Base-by-base conservation (phyloP, 495 filamentous ascomycete species). In the Trypethelium eluteriae region DNA sequence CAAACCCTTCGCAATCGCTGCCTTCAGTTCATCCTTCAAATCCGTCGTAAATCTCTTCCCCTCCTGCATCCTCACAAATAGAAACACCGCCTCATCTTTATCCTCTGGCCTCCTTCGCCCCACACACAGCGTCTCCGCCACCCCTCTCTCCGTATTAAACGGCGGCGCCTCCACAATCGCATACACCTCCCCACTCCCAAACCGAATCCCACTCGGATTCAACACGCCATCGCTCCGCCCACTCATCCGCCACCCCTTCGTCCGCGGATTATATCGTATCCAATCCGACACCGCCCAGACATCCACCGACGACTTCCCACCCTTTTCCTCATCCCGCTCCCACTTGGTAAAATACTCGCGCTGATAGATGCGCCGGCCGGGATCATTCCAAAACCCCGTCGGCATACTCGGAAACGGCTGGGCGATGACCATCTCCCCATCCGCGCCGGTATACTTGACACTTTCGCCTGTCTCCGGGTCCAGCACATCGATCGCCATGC, bases 181-280 rank as follows among this genome's bases (percentile, higher is more conserved):
- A 75, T 93, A 93, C 57, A 93, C 87, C 75, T 93, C 90, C 5
- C 91, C 89, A 50, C 85, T 89, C 16, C 92, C 92, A 70, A 97
- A 97, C 41, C 92, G 79, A 10, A 97, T 90, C 0, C 92, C 92
- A 10, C 83, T 85, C 0, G 92, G 92, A 75, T 97, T 97, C 38
- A 97, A 78, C 49, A 96, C 91, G 3, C 92, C 92, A 72, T 97
- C 92, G 32, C 92, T 93, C 62, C 92, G 84, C 47, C 92, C 92
- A 53, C 89, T 82, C 73, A 93, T 88, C 39, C 83, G 74, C 14
- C 92, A 73, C 64, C 84, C 82, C 38, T 81, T 79, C 11, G 89
- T 92, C 18, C 78, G 65, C 0, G 90, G 89, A 71, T 92, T 87
- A 59, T 89, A 78, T 57, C 81, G 79, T 66, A 89, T 84, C 72